phyloP scores from a whole-genome alignment of 805 yeast genomes.

The Ogataea polymorpha region DNA sequence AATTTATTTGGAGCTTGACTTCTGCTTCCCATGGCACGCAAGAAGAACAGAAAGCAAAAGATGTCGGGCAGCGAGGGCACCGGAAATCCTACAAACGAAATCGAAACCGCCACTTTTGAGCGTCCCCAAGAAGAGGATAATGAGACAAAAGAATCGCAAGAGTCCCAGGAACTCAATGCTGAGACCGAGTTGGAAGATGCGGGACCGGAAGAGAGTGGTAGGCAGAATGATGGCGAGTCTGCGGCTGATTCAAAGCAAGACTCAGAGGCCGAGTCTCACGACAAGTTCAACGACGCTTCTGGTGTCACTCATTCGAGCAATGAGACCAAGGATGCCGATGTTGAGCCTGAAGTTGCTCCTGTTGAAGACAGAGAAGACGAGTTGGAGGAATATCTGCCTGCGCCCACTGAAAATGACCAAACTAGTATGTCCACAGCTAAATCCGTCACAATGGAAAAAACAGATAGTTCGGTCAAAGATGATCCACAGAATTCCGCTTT shows the following conservation, averaged over 20 bases:
- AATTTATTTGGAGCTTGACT: neutral
- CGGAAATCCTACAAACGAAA: neutral
- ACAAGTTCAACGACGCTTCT: conserved; percentile 3
- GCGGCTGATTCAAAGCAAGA: neutral
- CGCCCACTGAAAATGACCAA: neutral
- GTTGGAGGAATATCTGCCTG: neutral
- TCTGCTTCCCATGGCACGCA: conserved; percentile 1
- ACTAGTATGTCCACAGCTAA: conserved; percentile 2
- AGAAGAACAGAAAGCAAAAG: conserved; percentile 7
- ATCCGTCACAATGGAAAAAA: conserved; percentile 1
- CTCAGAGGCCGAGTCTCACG: conserved; percentile 1
- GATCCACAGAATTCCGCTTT: neutral
- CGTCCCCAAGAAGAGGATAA: neutral
- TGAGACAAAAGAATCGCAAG: neutral
- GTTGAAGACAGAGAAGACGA: neutral
- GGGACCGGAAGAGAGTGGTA: neutral
- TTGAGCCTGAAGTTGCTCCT: neutral
- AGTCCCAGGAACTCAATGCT: neutral
- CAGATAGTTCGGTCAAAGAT: neutral
- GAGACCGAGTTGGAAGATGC: neutral
- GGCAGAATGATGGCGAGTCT: too few species aligned
- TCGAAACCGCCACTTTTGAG: neutral
- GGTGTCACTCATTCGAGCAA: conserved; percentile 2
- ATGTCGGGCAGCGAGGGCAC: neutral
- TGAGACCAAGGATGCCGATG: neutral